These are phyloP conservation scores for Cryptococcus deneoformans DNA, from an alignment of 1,284 basidiomycete species.

Conservation along the genomic window DNA sequence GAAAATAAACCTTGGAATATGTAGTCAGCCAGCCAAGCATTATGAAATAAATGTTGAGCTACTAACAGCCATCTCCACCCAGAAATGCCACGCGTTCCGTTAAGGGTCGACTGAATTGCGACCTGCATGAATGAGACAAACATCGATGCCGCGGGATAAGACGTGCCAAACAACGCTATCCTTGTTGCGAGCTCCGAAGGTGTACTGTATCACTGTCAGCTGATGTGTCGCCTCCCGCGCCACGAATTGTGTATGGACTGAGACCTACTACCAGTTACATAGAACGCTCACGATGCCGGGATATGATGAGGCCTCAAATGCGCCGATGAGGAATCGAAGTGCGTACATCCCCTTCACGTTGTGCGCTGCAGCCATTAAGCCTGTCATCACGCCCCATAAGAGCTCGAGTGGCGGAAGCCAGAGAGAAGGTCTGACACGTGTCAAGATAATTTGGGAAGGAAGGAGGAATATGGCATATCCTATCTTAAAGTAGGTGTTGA, in stretches of 20 bases:
- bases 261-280: not conserved
- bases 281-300: conserved; percentile 5
- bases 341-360: conserved; percentile 27
- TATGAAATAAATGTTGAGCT: too few relatives aligned
- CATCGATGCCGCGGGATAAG: not conserved
- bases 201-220: not conserved
- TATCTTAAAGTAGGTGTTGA: conserved; percentile 36
- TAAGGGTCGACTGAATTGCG: not conserved
- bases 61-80: too few relatives aligned
- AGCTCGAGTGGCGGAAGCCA: conserved; percentile 30
- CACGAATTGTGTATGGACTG: too few relatives aligned
- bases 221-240: not conserved
- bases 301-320: conserved; percentile 31
- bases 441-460: conserved; percentile 39
- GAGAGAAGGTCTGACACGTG: conserved; percentile 24
- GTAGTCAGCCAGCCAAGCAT: too few relatives aligned
- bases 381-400: conserved; percentile 32
- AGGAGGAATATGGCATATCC: conserved; percentile 35
- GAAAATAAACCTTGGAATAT: too few relatives aligned
- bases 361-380: conserved; percentile 20
- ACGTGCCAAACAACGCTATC: not conserved
- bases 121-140: not conserved
- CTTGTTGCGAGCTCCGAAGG: not conserved
- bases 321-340: conserved; percentile 37
- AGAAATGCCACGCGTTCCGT: not conserved